A percentile compares a stretch with the other conserved stretches of the same genome.
These are phyloP conservation scores for Salinomyces thailandicus DNA, from an alignment of 2,329 filamentous ascomycete species.

Conservation along the genomic window DNA sequence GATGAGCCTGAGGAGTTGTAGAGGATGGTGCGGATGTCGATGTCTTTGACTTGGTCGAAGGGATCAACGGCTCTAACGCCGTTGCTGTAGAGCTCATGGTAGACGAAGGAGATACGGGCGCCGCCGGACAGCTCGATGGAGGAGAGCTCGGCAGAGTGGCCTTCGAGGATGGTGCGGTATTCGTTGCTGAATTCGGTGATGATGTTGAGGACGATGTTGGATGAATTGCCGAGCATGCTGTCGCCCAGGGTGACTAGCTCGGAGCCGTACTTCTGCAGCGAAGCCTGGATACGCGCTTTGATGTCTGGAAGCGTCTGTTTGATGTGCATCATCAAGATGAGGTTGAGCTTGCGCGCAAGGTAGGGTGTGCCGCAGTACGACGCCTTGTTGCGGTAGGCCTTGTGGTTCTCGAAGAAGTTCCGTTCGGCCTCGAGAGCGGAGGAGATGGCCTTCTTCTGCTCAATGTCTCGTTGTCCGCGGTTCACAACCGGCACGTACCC, in stretches of 20 bases:
- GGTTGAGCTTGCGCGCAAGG: constrained; percentile 87
- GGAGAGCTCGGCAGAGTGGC: constrained; percentile 92
- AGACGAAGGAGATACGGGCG: constrained; percentile 97
- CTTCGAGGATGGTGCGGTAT: constrained; percentile 90
- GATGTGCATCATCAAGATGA: constrained; percentile 99
- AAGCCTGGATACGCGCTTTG: constrained; percentile 91
- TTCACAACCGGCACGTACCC: constrained; percentile 98
- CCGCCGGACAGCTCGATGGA: constrained; percentile 90
- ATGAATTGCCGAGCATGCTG: constrained; percentile 89
- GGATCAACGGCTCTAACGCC: constrained; percentile 96
- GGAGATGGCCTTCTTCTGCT: constrained; percentile 92
- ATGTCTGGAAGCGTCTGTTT: constrained; percentile 98
- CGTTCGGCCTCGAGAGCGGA: constrained; percentile 87
- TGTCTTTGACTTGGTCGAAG: constrained; percentile 94
- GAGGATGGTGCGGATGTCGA: constrained; percentile 90
- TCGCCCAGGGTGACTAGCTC: constrained; percentile 80
- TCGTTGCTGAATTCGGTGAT: constrained; percentile 98
- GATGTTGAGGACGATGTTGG: constrained; percentile 95
- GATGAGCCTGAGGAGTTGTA: constrained; percentile 99
- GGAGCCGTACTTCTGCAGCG: constrained; percentile 77
- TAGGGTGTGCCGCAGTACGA: constrained; percentile 98
- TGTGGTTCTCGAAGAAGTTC: constrained; percentile 97
- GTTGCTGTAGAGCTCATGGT: constrained; percentile 96
- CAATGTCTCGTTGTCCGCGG: constrained; percentile 93
- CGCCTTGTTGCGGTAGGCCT: constrained; percentile 96